Percentiles rank a stretch among this genome's conserved stretches.
Evolutionary conservation across 2,329 filamentous ascomycete species (phyloP).

Genomic region (Microsporum canis): DNA sequence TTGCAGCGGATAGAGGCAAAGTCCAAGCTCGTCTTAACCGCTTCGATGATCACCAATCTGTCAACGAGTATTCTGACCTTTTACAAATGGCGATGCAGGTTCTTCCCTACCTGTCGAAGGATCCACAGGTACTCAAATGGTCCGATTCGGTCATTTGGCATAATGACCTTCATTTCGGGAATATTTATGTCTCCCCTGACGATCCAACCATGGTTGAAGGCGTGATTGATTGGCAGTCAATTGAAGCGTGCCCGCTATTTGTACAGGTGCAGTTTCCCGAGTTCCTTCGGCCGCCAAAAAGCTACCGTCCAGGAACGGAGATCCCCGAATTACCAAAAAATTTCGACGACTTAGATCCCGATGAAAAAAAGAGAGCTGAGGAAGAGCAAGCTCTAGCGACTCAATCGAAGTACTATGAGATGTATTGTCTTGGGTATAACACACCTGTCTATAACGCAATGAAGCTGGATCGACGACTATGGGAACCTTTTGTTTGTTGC

Average conservation of each 20-base stretch:
- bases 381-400: constrained; percentile 6
- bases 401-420: constrained; percentile 20
- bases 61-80: constrained; percentile 14
- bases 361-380: constrained; percentile 7
- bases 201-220: constrained; percentile 16
- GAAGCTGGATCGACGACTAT: constrained; percentile 12
- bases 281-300: constrained; percentile 21
- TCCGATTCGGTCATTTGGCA: constrained; percentile 24
- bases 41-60: constrained; percentile 13
- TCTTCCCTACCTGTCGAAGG: constrained; percentile 4
- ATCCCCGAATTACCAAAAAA: constrained; percentile 12
- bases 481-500: constrained; percentile 15
- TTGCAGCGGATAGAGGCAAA: neutral
- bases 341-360: constrained; percentile 13
- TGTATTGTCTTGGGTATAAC: constrained; percentile 16
- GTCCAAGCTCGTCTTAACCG: constrained; percentile 13
- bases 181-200: constrained; percentile 28
- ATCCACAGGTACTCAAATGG: neutral
- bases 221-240: constrained; percentile 36
- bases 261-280: constrained; percentile 16
- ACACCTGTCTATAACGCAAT: constrained; percentile 16
- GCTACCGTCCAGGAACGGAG: constrained; percentile 18
- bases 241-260: constrained; percentile 22
- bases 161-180: constrained; percentile 30
- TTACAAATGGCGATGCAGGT: constrained; percentile 2